phyloP scores from a whole-genome alignment of 2,329 filamentous ascomycete genomes.

The Monosporascus sp. region DNA sequence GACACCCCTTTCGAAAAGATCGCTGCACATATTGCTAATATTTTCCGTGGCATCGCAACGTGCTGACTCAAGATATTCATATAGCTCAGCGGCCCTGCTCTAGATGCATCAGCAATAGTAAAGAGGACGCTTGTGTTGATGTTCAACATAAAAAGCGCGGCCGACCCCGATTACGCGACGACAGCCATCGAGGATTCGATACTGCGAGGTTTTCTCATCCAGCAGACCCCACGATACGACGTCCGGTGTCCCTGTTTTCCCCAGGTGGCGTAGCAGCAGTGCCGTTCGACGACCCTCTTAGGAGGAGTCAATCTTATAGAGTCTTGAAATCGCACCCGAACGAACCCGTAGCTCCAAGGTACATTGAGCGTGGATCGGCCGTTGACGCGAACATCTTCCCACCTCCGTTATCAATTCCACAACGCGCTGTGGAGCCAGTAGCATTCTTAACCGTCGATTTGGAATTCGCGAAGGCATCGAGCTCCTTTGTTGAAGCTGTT shows the following conservation, averaged over 20 bases:
- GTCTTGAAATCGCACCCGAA: constrained; percentile 49
- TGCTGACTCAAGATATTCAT: constrained; percentile 26
- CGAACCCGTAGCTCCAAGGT: constrained; percentile 42
- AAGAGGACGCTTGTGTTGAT: constrained; percentile 74
- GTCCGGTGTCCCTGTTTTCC: constrained; percentile 47
- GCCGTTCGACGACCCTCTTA: constrained; percentile 41
- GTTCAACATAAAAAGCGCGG: constrained; percentile 84
- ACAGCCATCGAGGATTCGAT: constrained; percentile 56
- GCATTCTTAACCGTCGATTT: constrained; percentile 55
- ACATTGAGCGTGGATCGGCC: constrained; percentile 43
- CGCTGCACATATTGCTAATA: not conserved
- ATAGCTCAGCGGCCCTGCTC: constrained; percentile 72
- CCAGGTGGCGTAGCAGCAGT: constrained; percentile 36
- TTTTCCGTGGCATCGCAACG: not conserved
- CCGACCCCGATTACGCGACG: constrained; percentile 70
- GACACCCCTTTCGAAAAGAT: not conserved
- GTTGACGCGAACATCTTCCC: constrained; percentile 46
- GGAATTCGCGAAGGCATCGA: constrained; percentile 52
- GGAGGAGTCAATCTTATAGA: constrained; percentile 43
- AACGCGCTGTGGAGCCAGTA: constrained; percentile 42
- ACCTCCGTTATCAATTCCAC: constrained; percentile 35
- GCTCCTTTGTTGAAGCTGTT: constrained; percentile 49
- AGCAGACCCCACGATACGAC: constrained; percentile 40
- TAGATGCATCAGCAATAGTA: constrained; percentile 71
- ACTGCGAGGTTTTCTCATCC: constrained; percentile 39